A percentile compares a stretch with the other conserved stretches of the same genome.
phyloP scores from a whole-genome alignment of 345 rosid genomes.

The Mangifera indica region DNA sequence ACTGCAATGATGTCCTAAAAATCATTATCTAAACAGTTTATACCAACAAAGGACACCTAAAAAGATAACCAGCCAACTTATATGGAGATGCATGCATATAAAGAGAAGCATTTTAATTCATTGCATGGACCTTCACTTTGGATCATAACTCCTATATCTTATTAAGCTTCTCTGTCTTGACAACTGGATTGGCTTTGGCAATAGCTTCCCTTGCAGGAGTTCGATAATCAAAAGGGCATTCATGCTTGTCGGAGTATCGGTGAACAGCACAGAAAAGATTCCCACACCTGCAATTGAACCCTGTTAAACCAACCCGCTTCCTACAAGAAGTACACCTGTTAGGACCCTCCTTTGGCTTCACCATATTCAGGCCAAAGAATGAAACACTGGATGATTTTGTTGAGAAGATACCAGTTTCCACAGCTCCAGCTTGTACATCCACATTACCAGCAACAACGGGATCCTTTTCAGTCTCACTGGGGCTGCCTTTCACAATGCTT shows the following conservation, averaged over 20 bases:
- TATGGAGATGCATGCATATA: constrained; percentile 3
- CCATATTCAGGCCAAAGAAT: constrained; percentile 15
- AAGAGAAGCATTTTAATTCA: constrained; percentile 17
- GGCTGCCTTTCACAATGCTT: constrained; percentile 41
- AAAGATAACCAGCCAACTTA: constrained; percentile 32
- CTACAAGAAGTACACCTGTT: constrained; percentile 51
- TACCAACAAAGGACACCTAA: constrained; percentile 27
- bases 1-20: constrained; percentile 34
- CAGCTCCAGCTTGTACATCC: constrained; percentile 26
- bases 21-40: constrained; percentile 18
- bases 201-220: constrained; percentile 53
- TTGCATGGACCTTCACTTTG: constrained; percentile 19
- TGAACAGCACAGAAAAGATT: constrained; percentile 58
- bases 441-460: constrained; percentile 17
- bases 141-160: constrained; percentile 38
- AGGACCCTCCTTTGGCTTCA: constrained; percentile 44
- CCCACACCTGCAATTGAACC: constrained; percentile 67
- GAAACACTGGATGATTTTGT: constrained; percentile 22
- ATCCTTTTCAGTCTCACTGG: constrained; percentile 31
- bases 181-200: constrained; percentile 63
- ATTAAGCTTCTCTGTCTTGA: constrained; percentile 63
- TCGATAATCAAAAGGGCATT: constrained; percentile 63
- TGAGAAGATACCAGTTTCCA: constrained; percentile 23
- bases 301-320: constrained; percentile 63
- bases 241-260: constrained; percentile 73